Evolutionary conservation across 805 yeast genomes (phyloP).

Genomic region (Candida schatavii): DNA sequence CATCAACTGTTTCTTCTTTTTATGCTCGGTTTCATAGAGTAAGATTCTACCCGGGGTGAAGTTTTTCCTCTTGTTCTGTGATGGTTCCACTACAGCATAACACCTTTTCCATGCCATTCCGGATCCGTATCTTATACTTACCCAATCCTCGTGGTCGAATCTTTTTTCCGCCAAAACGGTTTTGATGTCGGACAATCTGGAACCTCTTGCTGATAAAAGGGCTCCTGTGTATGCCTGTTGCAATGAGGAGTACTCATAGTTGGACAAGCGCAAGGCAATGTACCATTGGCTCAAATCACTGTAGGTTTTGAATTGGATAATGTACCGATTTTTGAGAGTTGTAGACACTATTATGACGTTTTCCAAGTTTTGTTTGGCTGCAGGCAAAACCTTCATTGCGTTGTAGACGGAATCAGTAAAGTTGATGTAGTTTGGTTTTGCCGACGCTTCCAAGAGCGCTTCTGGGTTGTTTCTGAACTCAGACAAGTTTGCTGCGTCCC

Average conservation of each 20-base stretch:
- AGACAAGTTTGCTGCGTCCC: conserved; percentile 76
- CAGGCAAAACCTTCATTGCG: conserved; percentile 64
- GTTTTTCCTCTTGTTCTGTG: conserved; percentile 47
- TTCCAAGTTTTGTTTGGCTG: conserved; percentile 58
- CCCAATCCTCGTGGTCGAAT: conserved; percentile 91
- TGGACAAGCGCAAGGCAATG: conserved; percentile 75
- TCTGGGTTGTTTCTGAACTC: conserved; percentile 51
- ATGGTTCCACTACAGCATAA: conserved; percentile 82
- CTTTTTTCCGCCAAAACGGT: conserved; percentile 83
- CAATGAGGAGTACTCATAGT: conserved; percentile 74
- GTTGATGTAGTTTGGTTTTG: conserved; percentile 84
- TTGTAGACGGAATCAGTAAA: conserved; percentile 86
- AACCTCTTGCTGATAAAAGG: conserved; percentile 84
- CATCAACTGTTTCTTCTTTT: conserved; percentile 66
- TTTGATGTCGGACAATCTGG: conserved; percentile 80
- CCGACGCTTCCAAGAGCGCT: conserved; percentile 52
- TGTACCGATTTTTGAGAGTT: conserved; percentile 82
- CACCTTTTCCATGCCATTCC: conserved; percentile 99
- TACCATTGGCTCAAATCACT: conserved; percentile 74
- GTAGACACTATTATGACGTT: conserved; percentile 89
- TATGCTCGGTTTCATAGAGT: conserved; percentile 83
- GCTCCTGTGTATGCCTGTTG: conserved; percentile 99
- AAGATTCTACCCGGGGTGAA: conserved; percentile 62
- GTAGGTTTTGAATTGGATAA: conserved; percentile 70
- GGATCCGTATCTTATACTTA: conserved; percentile 87